Conservation (phyloP, 1,284 basidiomycete species). For the Rhodotorula glutinis region DNA sequence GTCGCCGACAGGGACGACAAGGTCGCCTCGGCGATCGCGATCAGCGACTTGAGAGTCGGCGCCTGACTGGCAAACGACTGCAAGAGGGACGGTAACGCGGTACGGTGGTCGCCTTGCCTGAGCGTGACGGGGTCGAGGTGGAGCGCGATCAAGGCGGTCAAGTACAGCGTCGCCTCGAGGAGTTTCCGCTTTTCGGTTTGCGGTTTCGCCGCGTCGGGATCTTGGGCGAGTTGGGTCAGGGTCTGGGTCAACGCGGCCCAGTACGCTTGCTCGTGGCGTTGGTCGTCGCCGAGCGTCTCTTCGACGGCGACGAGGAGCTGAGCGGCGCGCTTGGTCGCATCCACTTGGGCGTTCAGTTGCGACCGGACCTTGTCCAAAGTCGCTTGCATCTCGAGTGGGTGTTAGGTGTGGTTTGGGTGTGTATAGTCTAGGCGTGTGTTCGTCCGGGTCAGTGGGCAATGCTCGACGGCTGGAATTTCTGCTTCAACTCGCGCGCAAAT, state of each 20-base stretch:
- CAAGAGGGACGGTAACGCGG: slow-evolving; percentile 43
- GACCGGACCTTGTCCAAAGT: slow-evolving; percentile 82
- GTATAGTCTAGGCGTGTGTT: no score
- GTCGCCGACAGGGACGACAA: slow-evolving; percentile 65
- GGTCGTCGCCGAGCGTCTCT: slow-evolving; percentile 62
- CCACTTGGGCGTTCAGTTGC: slow-evolving; percentile 73
- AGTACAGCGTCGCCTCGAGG: slow-evolving; percentile 80
- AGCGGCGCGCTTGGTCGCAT: slow-evolving; percentile 88
- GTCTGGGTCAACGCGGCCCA: slow-evolving; percentile 77
- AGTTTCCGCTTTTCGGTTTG: slow-evolving; percentile 64
- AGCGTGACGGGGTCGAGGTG: slow-evolving; percentile 60
- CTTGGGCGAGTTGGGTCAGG: slow-evolving; percentile 57
- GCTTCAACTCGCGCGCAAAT: background rate
- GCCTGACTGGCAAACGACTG: slow-evolving; percentile 51
- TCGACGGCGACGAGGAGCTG: slow-evolving; percentile 85
- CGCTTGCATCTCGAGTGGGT: no score
- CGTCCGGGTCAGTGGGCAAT: background rate
- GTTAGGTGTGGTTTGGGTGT: no score
- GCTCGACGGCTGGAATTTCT: background rate
- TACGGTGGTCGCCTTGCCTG: slow-evolving; percentile 51
- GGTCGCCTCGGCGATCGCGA: slow-evolving; percentile 68
- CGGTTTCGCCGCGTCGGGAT: slow-evolving; percentile 56
- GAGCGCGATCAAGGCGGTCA: slow-evolving; percentile 71
- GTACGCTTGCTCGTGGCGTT: slow-evolving; percentile 69
- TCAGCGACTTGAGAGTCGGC: slow-evolving; percentile 62